Evolutionary conservation across 768 basidiomycete species (phyloP), one percentile per base, ranked within the genome.

Genomic region (Boletus insuetus): DNA sequence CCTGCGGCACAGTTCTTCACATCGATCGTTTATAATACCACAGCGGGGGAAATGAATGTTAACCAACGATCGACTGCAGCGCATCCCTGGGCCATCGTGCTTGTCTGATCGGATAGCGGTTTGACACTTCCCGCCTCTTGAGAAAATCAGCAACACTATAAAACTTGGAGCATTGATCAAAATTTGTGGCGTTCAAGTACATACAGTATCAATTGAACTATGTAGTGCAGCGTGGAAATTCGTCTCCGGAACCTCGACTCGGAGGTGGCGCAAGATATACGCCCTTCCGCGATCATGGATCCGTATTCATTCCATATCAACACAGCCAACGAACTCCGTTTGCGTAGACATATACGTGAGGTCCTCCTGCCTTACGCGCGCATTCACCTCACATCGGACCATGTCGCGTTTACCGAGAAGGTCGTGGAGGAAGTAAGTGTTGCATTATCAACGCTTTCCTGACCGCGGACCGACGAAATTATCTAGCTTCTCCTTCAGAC

Each of bases 281-380:
- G 10, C 19, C n/a, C n/a, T 24, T 26, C n/a, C 35, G 14, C 39
- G 34, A 44, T 34, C 1, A 65, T 67, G 66, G 59, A 62, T 45
- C 46, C 55, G 10, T 51, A 20, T 17, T 49, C 55, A 24, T 67
- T 59, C 58, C 50, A n/a, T 49, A 50, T 64, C 54, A 41, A 66
- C 38, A 54, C 62, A 11, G 26, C 54, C 44, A 51, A 37, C 19
- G 66, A 69, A 24, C 56, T 64, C 47, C 67, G 60, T 54, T 50
- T 68, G 58, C 66, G 65, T 35, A 58, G 58, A 44, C 85, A 86
- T 62, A 80, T 88, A 53, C 81, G 76, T 39, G 69, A 76, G 35
- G 66, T 85, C 29, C 74, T 88, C 29, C 70, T 81, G 29, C 73
- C 78, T 40, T 89, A 88, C 60, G 78, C 73, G 8, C 74, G 74